A percentile compares a stretch with the other conserved stretches of the same genome.
These are phyloP conservation scores for Saccharum hybrid DNA, from an alignment of 202 grass and related monocot species.

Conservation along the genomic window DNA sequence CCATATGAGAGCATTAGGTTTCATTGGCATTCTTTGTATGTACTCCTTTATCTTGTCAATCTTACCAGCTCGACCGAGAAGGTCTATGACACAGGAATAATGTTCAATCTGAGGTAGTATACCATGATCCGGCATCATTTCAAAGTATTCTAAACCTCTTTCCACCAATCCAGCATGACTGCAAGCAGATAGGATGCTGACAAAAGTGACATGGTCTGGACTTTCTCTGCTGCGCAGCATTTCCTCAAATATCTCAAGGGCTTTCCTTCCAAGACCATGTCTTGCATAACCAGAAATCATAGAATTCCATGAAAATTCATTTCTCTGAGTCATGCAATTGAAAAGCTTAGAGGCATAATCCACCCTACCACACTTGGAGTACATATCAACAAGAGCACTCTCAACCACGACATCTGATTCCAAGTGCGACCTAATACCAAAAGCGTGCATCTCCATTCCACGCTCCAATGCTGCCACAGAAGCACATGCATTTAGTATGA, in stretches of 20 bases:
- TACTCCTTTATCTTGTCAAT: constrained; percentile 70
- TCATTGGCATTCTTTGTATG: constrained; percentile 78
- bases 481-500: constrained; percentile 73
- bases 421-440: constrained; percentile 68
- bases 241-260: constrained; percentile 71
- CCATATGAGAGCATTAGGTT: constrained; percentile 76
- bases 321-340: constrained; percentile 61
- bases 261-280: constrained; percentile 69
- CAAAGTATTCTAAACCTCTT: constrained; percentile 68
- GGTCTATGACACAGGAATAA: constrained; percentile 81
- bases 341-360: constrained; percentile 82
- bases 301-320: constrained; percentile 86
- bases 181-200: constrained; percentile 77
- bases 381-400: constrained; percentile 84
- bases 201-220: constrained; percentile 77
- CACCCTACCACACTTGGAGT: constrained; percentile 81
- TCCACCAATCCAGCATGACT: constrained; percentile 89
- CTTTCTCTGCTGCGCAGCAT: constrained; percentile 54
- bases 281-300: constrained; percentile 89
- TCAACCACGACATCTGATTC: constrained; percentile 71
- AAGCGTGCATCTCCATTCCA: constrained; percentile 86
- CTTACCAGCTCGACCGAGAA: constrained; percentile 74
- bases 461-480: constrained; percentile 69
- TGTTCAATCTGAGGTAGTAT: constrained; percentile 72
- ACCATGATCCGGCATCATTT: constrained; percentile 56